Base-by-base conservation (phyloP, 805 yeast species). In the Hanseniaspora singularis region DNA sequence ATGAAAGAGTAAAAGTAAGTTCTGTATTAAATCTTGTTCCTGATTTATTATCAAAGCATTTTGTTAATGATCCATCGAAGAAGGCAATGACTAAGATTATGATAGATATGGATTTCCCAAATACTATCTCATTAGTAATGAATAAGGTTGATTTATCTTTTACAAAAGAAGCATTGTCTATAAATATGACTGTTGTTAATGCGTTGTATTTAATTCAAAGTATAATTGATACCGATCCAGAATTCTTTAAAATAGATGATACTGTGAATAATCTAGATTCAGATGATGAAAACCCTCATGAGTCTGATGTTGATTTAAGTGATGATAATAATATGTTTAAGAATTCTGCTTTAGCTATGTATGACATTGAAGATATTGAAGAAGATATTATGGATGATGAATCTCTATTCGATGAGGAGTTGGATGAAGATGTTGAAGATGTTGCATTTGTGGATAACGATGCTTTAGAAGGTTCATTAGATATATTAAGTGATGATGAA, bases 281-380 rank as follows among this genome's bases (percentile, higher is more conserved):
- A 3, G 80, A 81, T 57, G 76, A 73, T 50, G 71, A 70, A 6
- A 77, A 69, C 32, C 74, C 70, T 36, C 79, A 36, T 30, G 73
- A 64, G 18, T 71, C 64, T 18, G 83, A 76, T n/a, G 76, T 72
- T 23, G 85, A 79, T 31, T 68, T 66, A 34, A 65, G 66, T 18
- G 94, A 81, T 45, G 89, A 85, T 45, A 75, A 87, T 0, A 88
- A 88, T 59, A 67, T 88, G 56, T 77, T 89, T 62, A 69, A 81
- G 33, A 88, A 92, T 58, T 88, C 96, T 0, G 84, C 96, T 0
- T 68, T 89, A 33, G 96, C 96, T 1, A 88, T 89, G 94, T 89
- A 81, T 59, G 96, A 89, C 55, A 79, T 83, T 33, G 83, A 72
- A 28, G 92, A 80, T 43, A 71, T 74, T 30, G 81, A 76, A 52